phyloP scores from a whole-genome alignment of 2,329 filamentous ascomycete genomes.

The Penicillium sp. region DNA sequence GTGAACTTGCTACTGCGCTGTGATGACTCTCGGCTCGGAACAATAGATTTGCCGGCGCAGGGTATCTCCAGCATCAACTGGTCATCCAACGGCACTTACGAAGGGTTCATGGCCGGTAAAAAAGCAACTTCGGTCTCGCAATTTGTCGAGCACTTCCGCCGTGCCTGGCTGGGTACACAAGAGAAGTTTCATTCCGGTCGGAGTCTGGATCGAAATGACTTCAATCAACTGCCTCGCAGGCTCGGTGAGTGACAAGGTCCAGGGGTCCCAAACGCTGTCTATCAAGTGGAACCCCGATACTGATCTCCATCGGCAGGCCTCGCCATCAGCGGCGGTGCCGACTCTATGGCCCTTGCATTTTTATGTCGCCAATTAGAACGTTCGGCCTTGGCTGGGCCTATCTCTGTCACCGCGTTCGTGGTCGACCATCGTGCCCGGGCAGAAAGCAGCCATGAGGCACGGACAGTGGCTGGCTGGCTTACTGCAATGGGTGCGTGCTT shows the following conservation, averaged over 20 bases:
- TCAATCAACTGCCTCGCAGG: slow-evolving; percentile 23
- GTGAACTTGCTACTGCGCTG: background rate
- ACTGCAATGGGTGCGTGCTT: slow-evolving; percentile 42
- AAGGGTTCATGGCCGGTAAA: slow-evolving; percentile 12
- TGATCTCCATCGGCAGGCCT: slow-evolving; percentile 55
- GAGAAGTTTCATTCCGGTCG: slow-evolving; percentile 11
- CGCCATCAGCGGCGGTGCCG: slow-evolving; percentile 88
- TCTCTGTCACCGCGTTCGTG: slow-evolving; percentile 56
- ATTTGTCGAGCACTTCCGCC: slow-evolving; percentile 32
- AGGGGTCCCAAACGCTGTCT: background rate
- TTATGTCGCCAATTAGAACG: slow-evolving; percentile 61
- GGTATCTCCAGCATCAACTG: background rate
- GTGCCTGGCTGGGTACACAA: slow-evolving; percentile 31
- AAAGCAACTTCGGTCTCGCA: slow-evolving; percentile 29
- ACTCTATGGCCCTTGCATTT: slow-evolving; percentile 93
- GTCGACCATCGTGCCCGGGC: slow-evolving; percentile 63
- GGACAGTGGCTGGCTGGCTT: slow-evolving; percentile 51
- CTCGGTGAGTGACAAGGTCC: slow-evolving; percentile 25
- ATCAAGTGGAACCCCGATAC: background rate
- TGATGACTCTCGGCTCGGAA: background rate
- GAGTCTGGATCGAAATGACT: slow-evolving; percentile 8
- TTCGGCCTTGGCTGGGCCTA: slow-evolving; percentile 19
- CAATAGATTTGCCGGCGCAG: background rate
- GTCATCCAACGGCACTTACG: background rate
- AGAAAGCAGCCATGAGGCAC: slow-evolving; percentile 58